Percentiles rank a stretch among this genome's conserved stretches.
Conservation (phyloP, 768 basidiomycete genomes). For the Termitomyces sp. region DNA sequence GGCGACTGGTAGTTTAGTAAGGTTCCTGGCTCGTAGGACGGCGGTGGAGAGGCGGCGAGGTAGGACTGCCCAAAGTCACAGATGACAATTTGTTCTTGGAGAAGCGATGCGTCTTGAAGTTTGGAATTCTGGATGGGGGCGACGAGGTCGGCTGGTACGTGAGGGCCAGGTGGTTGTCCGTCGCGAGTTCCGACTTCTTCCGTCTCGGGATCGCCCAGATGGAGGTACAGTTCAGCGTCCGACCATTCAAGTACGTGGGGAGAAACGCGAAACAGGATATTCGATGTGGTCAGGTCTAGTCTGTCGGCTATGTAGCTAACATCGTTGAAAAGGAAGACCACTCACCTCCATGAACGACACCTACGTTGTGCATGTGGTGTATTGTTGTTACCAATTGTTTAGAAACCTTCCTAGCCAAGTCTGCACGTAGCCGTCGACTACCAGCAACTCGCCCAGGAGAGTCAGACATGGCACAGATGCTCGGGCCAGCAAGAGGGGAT, state of each 20-base stretch:
- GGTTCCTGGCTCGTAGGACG: conserved; percentile 30
- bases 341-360: conserved; percentile 37
- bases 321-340: background rate
- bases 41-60: conserved; percentile 21
- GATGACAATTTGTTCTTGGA: conserved; percentile 32
- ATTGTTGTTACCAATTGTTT: conserved; percentile 27
- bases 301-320: conserved; percentile 7
- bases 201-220: conserved; percentile 31
- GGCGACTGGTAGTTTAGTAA: conserved; percentile 33
- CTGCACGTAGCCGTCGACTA: conserved; percentile 31
- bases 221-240: conserved; percentile 30
- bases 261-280: conserved; percentile 33
- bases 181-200: conserved; percentile 28
- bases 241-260: conserved; percentile 28
- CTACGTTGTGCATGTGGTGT: conserved; percentile 30
- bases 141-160: conserved; percentile 29
- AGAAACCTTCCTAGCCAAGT: conserved; percentile 34
- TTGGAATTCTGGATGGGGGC: conserved; percentile 25
- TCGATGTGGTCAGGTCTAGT: conserved; percentile 38
- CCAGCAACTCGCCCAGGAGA: conserved; percentile 28
- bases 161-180: conserved; percentile 22
- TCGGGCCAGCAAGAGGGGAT: conserved; percentile 44
- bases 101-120: conserved; percentile 21
- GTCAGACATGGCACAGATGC: conserved; percentile 29
- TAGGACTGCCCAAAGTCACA: conserved; percentile 41